Evolutionary conservation across 495 filamentous ascomycete genomes (phyloP), one percentile per base, ranked within the genome.

Genomic region (Amniculicola lignicola): DNA sequence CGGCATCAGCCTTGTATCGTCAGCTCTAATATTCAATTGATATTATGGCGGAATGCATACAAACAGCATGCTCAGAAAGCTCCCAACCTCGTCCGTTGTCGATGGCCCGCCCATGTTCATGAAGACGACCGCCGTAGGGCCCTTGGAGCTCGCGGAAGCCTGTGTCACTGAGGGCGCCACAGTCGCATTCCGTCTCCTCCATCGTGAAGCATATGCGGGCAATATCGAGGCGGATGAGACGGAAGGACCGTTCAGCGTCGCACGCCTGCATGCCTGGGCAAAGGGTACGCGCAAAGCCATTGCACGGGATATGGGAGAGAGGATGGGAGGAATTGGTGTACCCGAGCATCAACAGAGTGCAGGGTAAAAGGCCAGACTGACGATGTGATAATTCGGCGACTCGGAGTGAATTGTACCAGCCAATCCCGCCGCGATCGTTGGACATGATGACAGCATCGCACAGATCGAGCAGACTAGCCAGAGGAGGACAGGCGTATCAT

Each of bases 51-150:
- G 41, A 46, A 14, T 33, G 71, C 79, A 53, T 79, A 91, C 94
- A 72, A 99, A 99, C 65, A 99, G 72, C 63, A 90, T 81, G 72
- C 85, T 93, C n/a, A 99, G 77, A 62, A 97, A 99, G 67, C 85
- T 83, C 54, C 84, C 83, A 16, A 99, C 94, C 75, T 97, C 90
- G 51, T 84, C 77, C 10, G 84, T 82, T 4, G 87, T 96, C 12
- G 89, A 89, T 5, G 94, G 94, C 9, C 94, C 94, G 49, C 94
- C 94, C 94, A 99, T 99, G 74, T 99, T 99, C 70, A 99, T 79
- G 58, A 99, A 95, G 4, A 99, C 92, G 81, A 99, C 95, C 33
- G 94, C 94, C 0, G 94, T 99, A 4, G 83, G 83, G 1, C 83
- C 83, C 67, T 83, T 81, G 0, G 81, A 77, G 12, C 80, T 73